A percentile compares a stretch with the other conserved stretches of the same genome.
phyloP scores from a whole-genome alignment of 768 basidiomycete species.

The Tricholoma sp. region DNA sequence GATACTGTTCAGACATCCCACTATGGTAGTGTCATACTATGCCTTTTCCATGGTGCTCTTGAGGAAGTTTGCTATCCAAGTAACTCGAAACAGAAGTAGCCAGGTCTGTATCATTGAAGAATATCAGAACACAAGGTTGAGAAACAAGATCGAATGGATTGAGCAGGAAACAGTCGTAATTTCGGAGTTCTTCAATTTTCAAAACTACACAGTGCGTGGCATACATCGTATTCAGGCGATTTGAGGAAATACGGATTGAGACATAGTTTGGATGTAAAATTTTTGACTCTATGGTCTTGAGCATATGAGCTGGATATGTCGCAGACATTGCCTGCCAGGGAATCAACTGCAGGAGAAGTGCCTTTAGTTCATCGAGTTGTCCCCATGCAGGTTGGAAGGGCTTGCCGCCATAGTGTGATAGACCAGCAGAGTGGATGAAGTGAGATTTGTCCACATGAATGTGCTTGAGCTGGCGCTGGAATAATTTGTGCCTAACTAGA shows the following conservation, averaged over 20 bases:
- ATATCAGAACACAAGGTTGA: neutral
- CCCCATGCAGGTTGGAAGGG: neutral
- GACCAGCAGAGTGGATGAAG: neutral
- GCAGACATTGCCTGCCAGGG: neutral
- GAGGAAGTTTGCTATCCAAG: neutral
- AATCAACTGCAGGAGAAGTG: neutral
- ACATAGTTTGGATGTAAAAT: neutral
- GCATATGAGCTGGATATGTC: neutral
- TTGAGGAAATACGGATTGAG: neutral
- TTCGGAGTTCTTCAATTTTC: neutral
- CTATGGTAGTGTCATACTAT: neutral
- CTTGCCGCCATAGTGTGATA: neutral
- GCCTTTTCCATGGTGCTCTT: neutral
- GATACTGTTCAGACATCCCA: neutral
- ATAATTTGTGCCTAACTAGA: neutral
- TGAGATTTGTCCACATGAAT: neutral
- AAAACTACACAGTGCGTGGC: neutral
- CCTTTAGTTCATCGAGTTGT: neutral
- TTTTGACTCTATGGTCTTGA: neutral
- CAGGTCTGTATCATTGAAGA: neutral
- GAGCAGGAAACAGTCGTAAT: neutral
- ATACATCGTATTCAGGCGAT: neutral
- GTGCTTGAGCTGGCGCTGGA: neutral
- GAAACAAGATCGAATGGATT: neutral
- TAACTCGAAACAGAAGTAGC: neutral